Percentiles rank a stretch among this genome's conserved stretches.
These are phyloP conservation scores for Leccinum griseonigrum DNA, from an alignment of 1,284 basidiomycete genomes.

Conservation along the genomic window DNA sequence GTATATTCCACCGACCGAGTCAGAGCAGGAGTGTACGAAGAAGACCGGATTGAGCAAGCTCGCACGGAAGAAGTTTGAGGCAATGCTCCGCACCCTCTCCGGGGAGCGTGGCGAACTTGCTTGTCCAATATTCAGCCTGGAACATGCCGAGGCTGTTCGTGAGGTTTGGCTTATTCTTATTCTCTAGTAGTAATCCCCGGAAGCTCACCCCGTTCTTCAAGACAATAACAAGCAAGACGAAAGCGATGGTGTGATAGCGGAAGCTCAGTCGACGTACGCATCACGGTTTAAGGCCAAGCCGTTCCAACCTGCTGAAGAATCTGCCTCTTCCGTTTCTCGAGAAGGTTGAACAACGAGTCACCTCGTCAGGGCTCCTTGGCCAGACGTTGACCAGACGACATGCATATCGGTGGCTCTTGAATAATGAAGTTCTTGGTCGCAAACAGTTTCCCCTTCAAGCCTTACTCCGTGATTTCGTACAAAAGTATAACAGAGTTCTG, in stretches of 20 bases:
- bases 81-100: constrained; percentile 84
- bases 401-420: constrained; percentile 13
- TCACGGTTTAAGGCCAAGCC: constrained; percentile 77
- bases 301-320: constrained; percentile 65
- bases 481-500: constrained; percentile 3
- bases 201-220: constrained; percentile 39
- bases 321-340: constrained; percentile 29
- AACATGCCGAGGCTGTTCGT: constrained; percentile 90
- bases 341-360: constrained; percentile 14
- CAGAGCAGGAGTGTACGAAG: constrained; percentile 76
- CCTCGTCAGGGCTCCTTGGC: too few relatives aligned
- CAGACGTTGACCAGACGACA: constrained; percentile 1
- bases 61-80: constrained; percentile 81
- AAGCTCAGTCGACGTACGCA: constrained; percentile 36
- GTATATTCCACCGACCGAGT: constrained; percentile 95
- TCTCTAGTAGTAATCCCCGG: neutral
- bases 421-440: constrained; percentile 7
- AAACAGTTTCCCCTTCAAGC: neutral
- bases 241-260: constrained; percentile 29
- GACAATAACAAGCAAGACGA: constrained; percentile 61
- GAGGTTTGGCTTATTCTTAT: constrained; percentile 51
- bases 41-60: constrained; percentile 76
- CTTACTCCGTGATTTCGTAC: neutral
- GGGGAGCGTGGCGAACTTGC: constrained; percentile 90
- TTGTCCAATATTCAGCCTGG: constrained; percentile 91